A percentile compares a stretch with the other conserved stretches of the same genome.
Evolutionary conservation across 441 rosid genomes (phyloP).

Genomic region (Corymbia calophylla): DNA sequence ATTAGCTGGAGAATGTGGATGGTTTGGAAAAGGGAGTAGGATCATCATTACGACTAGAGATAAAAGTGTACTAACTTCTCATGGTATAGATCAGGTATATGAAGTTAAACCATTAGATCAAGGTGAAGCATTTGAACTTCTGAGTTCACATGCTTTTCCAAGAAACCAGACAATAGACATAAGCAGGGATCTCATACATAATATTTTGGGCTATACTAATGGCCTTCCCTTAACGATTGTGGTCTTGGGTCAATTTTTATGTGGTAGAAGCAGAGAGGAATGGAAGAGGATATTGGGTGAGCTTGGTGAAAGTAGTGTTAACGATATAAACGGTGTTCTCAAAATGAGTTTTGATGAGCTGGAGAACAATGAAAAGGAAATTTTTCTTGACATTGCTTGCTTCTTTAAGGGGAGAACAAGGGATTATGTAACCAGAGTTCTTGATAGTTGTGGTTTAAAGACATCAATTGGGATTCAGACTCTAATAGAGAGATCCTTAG

Average conservation of each 20-base stretch:
- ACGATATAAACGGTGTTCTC: rapidly evolving
- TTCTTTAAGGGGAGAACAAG: rapidly evolving
- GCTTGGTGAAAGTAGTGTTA: rapidly evolving
- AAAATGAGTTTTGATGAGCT: not conserved
- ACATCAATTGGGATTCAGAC: not conserved
- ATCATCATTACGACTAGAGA: rapidly evolving
- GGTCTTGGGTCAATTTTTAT: rapidly evolving
- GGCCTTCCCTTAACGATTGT: not conserved
- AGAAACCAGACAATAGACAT: rapidly evolving
- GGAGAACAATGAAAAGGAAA: rapidly evolving
- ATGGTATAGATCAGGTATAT: rapidly evolving
- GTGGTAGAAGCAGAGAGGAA: rapidly evolving
- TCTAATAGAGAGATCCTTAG: not conserved
- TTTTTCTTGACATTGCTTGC: not conserved
- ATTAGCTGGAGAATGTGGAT: rapidly evolving
- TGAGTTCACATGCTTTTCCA: rapidly evolving
- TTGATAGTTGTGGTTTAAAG: rapidly evolving
- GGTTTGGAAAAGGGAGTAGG: not conserved
- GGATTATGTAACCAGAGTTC: not conserved
- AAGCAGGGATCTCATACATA: rapidly evolving
- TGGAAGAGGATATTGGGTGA: rapidly evolving
- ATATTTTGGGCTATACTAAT: not conserved
- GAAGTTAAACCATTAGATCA: not conserved
- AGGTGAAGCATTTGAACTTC: not conserved
- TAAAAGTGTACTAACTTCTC: too few species aligned